These are phyloP conservation scores for Alternaria sp. DNA, from an alignment of 2,329 filamentous ascomycete genomes.

Conservation along the genomic window DNA sequence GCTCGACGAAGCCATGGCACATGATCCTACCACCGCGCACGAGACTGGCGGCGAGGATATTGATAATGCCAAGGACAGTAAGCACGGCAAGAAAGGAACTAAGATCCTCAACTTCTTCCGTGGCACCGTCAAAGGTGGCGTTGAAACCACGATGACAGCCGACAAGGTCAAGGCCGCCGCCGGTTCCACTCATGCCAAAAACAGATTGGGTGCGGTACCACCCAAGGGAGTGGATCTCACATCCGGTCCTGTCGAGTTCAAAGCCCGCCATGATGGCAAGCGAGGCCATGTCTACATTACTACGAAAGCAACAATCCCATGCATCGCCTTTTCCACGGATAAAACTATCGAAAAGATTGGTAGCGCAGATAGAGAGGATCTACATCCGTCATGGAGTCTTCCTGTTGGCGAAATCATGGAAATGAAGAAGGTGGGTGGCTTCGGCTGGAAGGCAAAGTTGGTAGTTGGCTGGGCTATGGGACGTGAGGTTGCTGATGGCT, in stretches of 20 bases:
- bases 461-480: slow-evolving; percentile 81
- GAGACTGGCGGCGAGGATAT: slow-evolving; percentile 62
- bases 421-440: slow-evolving; percentile 79
- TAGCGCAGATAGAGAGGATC: slow-evolving; percentile 59
- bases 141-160: slow-evolving; percentile 75
- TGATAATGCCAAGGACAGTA: slow-evolving; percentile 56
- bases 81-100: slow-evolving; percentile 58
- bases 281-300: slow-evolving; percentile 77
- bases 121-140: slow-evolving; percentile 71
- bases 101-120: slow-evolving; percentile 73
- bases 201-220: slow-evolving; percentile 75
- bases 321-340: slow-evolving; percentile 70
- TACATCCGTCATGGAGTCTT: slow-evolving; percentile 72
- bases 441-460: slow-evolving; percentile 86
- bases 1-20: slow-evolving; percentile 66
- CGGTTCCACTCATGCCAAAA: slow-evolving; percentile 68
- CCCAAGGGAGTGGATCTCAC: slow-evolving; percentile 54
- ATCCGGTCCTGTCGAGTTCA: slow-evolving; percentile 79
- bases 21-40: slow-evolving; percentile 57
- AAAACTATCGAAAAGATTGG: slow-evolving; percentile 56
- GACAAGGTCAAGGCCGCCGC: slow-evolving; percentile 75
- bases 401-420: slow-evolving; percentile 75
- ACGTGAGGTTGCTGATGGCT: slow-evolving; percentile 76
- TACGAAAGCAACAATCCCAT: slow-evolving; percentile 71
- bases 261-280: slow-evolving; percentile 72